Evolutionary conservation across 306 rosid genomes (phyloP).

Genomic region (Sindora glabra): DNA sequence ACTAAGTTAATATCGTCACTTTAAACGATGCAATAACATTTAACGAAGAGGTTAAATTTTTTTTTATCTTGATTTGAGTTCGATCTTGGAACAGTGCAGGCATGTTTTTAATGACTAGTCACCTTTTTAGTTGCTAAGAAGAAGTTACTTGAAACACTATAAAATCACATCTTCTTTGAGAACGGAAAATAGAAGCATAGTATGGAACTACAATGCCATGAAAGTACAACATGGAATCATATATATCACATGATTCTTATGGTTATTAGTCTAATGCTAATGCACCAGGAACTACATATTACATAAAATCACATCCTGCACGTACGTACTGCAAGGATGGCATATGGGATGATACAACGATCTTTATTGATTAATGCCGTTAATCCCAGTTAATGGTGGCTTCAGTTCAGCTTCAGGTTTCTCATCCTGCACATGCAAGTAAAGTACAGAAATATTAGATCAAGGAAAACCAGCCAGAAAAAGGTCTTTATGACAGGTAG

Average conservation of each 20-base stretch:
- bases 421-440: conserved; percentile 46
- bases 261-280: conserved; percentile 15
- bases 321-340: neutral
- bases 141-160: neutral
- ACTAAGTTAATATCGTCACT: too few species aligned
- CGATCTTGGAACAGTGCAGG: too few species aligned
- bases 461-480: neutral
- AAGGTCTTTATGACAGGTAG: too few species aligned
- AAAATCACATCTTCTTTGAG: conserved; percentile 23
- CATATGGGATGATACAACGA: conserved; percentile 2
- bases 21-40: too few species aligned
- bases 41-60: too few species aligned
- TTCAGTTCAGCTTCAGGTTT: conserved; percentile 56
- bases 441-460: neutral
- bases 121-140: too few species aligned
- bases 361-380: conserved; percentile 17
- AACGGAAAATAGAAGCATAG: neutral
- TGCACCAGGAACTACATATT: conserved; percentile 4
- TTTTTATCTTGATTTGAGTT: too few species aligned
- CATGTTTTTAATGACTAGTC: too few species aligned
- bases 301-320: neutral
- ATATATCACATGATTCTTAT: conserved; percentile 26
- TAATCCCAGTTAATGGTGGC: neutral
- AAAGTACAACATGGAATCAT: conserved; percentile 25
- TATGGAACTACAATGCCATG: conserved; percentile 13